Percentiles rank a stretch among this genome's conserved stretches.
These are phyloP conservation scores for Globisporangium camurandrum DNA, from an alignment of 352 stramenopile genomes.

Conservation along the genomic window DNA sequence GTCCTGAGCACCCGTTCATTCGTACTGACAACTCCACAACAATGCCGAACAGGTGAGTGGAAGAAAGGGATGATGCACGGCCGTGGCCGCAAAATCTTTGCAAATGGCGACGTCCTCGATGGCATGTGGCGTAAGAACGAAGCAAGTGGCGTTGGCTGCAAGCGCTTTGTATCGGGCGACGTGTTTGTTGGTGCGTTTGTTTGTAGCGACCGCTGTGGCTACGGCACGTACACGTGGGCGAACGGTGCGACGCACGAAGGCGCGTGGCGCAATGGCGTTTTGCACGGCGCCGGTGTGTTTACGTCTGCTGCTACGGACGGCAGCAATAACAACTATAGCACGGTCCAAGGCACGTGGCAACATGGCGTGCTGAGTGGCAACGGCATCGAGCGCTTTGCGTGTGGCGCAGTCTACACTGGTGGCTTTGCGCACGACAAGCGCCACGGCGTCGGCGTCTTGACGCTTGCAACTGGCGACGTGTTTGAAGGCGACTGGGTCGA, in stretches of 20 bases:
- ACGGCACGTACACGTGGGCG: slow-evolving; percentile 64
- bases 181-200: slow-evolving; percentile 64
- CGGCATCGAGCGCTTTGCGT: slow-evolving; percentile 43
- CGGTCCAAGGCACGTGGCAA: slow-evolving; percentile 40
- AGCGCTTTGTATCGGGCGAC: slow-evolving; percentile 58
- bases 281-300: slow-evolving; percentile 66
- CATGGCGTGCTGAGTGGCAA: slow-evolving; percentile 33
- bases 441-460: slow-evolving; percentile 49
- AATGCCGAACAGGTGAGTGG: slow-evolving; percentile 59
- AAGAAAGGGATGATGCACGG: slow-evolving; percentile 74
- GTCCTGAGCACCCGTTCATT: background rate
- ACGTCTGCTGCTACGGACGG: slow-evolving; percentile 17
- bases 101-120: slow-evolving; percentile 52
- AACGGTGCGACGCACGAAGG: slow-evolving; percentile 63
- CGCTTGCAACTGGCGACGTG: slow-evolving; percentile 43
- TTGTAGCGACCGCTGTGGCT: slow-evolving; percentile 51
- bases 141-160: slow-evolving; percentile 51
- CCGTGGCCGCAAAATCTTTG: slow-evolving; percentile 60
- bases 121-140: slow-evolving; percentile 55
- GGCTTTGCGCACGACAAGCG: slow-evolving; percentile 35
- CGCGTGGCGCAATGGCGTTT: slow-evolving; percentile 37
- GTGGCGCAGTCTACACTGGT: slow-evolving; percentile 50
- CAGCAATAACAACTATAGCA: too few relatives aligned
- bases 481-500: slow-evolving; percentile 64
- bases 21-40: too few relatives aligned